Evolutionary conservation across 495 filamentous ascomycete genomes (phyloP).

Genomic region (Trichoderma reesei): DNA sequence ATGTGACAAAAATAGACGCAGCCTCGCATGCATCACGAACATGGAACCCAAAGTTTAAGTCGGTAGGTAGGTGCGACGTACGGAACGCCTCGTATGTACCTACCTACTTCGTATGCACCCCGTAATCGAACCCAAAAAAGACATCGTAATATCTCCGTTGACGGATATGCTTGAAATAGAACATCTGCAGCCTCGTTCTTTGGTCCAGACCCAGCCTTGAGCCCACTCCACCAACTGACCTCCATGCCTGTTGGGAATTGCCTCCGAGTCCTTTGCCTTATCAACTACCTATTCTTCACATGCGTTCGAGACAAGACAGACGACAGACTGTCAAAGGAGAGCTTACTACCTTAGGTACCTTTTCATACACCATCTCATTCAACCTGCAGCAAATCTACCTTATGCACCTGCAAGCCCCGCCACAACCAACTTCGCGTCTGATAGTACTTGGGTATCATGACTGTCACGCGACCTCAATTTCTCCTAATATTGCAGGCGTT

Average conservation of each 20-base stretch:
- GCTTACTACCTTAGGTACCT: no score
- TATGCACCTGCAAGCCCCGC: not conserved
- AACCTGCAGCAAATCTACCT: slow-evolving; percentile 1
- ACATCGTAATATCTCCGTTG: not conserved
- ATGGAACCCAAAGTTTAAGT: no score
- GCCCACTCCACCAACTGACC: no score
- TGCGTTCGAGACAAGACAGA: no score
- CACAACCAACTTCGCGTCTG: not conserved
- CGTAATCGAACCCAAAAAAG: not conserved
- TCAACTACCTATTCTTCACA: no score
- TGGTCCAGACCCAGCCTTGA: not conserved
- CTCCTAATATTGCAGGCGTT: not conserved
- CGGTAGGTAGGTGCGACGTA: not conserved
- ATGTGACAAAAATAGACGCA: not conserved
- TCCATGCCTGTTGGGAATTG: no score
- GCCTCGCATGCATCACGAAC: not conserved
- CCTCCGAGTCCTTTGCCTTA: no score
- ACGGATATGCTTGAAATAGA: not conserved
- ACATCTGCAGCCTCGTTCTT: not conserved
- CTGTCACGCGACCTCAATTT: not conserved
- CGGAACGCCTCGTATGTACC: no score
- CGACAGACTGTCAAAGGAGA: no score
- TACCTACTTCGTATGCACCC: not conserved
- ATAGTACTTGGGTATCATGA: not conserved
- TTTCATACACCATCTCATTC: no score